phyloP scores from a whole-genome alignment of 1,284 basidiomycete genomes.

The Sanghuangporus baumii region DNA sequence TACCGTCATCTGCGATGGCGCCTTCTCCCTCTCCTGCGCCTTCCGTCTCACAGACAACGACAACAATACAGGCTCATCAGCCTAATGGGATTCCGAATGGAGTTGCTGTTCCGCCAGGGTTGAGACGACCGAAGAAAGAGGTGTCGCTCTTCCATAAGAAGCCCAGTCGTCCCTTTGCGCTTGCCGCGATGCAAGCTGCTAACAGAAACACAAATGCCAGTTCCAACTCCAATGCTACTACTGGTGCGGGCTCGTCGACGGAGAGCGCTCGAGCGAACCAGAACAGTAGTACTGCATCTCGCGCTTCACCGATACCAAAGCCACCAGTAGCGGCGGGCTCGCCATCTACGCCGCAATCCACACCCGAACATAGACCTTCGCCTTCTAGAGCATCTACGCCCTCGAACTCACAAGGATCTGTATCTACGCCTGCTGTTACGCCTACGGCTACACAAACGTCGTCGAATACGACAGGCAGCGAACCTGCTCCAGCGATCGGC shows the following conservation, averaged over 20 bases:
- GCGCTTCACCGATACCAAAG: slow-evolving; percentile 1
- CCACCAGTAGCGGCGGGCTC: neutral
- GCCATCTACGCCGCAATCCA: neutral
- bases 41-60: neutral
- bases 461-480: neutral
- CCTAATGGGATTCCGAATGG: neutral
- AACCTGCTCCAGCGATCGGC: neutral
- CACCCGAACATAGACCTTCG: neutral
- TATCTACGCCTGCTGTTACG: neutral
- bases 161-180: slow-evolving; percentile 12
- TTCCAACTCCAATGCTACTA: neutral
- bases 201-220: neutral
- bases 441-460: neutral
- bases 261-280: neutral
- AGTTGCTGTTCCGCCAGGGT: neutral
- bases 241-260: neutral
- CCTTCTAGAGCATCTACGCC: slow-evolving; percentile 5
- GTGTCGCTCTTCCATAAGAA: slow-evolving; percentile 16
- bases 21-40: slow-evolving; percentile 3
- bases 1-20: slow-evolving; percentile 3
- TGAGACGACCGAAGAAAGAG: slow-evolving; percentile 7
- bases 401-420: neutral
- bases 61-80: neutral
- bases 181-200: slow-evolving; percentile 9
- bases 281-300: neutral